These are phyloP conservation scores for Halteria grandinella DNA, from an alignment of 73 alveolate species.

Conservation along the genomic window DNA sequence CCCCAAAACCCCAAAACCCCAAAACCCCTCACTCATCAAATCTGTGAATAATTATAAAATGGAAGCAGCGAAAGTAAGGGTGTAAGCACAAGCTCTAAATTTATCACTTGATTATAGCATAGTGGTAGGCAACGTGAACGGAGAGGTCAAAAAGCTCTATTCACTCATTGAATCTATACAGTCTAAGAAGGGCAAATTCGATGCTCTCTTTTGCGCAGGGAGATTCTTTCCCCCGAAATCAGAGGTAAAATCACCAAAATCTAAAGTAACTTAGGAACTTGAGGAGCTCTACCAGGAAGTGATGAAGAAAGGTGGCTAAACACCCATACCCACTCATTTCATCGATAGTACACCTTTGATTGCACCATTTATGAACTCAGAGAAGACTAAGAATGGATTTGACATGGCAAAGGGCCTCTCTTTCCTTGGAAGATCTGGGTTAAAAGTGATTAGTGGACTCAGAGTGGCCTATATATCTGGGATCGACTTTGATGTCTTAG, in stretches of 20 bases:
- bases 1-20: too few species aligned
- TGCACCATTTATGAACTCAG: constrained; percentile 47
- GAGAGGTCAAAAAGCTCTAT: constrained; percentile 9
- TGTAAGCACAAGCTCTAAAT: too few species aligned
- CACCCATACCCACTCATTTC: constrained; percentile 44
- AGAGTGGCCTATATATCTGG: constrained; percentile 61
- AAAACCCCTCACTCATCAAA: too few species aligned
- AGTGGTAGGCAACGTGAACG: constrained; percentile 45
- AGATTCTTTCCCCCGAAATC: constrained; percentile 31
- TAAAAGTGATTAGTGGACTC: constrained; percentile 47
- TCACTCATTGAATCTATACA: constrained; percentile 18
- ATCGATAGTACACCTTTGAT: constrained; percentile 24
- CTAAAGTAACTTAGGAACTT: constrained; percentile 1
- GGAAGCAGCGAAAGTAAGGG: too few species aligned
- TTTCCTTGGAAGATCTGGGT: constrained; percentile 68
- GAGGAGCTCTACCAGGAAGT: constrained; percentile 30
- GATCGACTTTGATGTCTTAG: constrained; percentile 43
- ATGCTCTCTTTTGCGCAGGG: constrained; percentile 47
- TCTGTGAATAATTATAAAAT: too few species aligned
- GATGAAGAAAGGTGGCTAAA: not conserved
- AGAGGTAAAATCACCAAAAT: not conserved
- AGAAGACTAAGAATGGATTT: constrained; percentile 28
- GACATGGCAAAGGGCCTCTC: constrained; percentile 14
- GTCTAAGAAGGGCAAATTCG: constrained; percentile 59
- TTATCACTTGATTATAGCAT: too few species aligned